phyloP scores from a whole-genome alignment of 257 asterid genomes.

The Salvia miltiorrhiza region DNA sequence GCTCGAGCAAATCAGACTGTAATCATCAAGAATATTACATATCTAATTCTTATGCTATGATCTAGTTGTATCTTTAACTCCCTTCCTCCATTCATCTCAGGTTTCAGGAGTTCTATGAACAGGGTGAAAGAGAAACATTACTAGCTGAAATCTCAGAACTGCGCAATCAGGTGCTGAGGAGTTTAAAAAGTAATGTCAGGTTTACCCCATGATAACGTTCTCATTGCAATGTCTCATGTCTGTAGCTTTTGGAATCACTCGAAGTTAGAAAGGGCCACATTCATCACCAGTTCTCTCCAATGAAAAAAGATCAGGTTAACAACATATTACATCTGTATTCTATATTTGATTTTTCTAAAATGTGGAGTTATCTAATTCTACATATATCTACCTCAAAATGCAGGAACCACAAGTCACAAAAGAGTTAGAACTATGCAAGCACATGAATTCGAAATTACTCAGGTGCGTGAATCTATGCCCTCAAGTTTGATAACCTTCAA shows the following conservation, averaged over 20 bases:
- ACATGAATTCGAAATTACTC: constrained; percentile 44
- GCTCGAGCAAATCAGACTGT: constrained; percentile 48
- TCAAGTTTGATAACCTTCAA: not conserved
- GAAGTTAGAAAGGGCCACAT: constrained; percentile 26
- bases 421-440: constrained; percentile 42
- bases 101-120: constrained; percentile 46
- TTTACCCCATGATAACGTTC: constrained; percentile 18
- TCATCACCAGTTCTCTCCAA: constrained; percentile 24
- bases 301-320: constrained; percentile 36
- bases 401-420: constrained; percentile 41
- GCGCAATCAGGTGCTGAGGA: constrained; percentile 47
- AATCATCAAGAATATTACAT: constrained; percentile 19
- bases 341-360: not conserved
- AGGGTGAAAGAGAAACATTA: constrained; percentile 49
- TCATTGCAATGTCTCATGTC: constrained; percentile 13
- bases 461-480: constrained; percentile 34
- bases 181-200: not conserved
- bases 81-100: constrained; percentile 29
- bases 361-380: constrained; percentile 3
- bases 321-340: not conserved
- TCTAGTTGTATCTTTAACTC: constrained; percentile 9
- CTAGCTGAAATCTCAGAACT: constrained; percentile 50
- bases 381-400: constrained; percentile 9
- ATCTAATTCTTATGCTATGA: constrained; percentile 7
- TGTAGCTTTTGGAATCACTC: constrained; percentile 41